Evolutionary conservation across 495 filamentous ascomycete genomes (phyloP).

Genomic region (Penicillium samsonianum): DNA sequence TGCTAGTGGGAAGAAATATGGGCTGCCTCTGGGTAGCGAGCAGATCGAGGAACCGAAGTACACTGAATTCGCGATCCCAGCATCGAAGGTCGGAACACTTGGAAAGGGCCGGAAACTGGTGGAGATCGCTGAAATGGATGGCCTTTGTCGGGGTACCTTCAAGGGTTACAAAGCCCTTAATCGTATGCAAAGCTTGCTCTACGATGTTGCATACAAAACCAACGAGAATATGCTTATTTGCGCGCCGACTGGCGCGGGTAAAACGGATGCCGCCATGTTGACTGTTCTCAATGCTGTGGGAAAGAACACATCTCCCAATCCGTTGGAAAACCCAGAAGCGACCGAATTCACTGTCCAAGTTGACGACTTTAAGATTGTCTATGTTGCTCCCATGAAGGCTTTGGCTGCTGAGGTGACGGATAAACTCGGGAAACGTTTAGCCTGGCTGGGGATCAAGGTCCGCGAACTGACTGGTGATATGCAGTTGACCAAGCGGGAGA

Average conservation of each 20-base stretch:
- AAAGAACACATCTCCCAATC: conserved; percentile 80
- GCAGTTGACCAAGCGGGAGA: conserved; percentile 97
- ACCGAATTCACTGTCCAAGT: conserved; percentile 74
- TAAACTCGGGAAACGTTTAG: conserved; percentile 90
- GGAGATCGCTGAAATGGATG: conserved; percentile 79
- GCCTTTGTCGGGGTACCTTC: conserved; percentile 87
- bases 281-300: conserved; percentile 86
- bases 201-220: conserved; percentile 92
- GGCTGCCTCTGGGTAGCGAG: conserved; percentile 65
- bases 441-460: conserved; percentile 86
- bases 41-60: conserved; percentile 68
- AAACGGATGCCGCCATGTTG: conserved; percentile 98
- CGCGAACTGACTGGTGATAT: conserved; percentile 96
- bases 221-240: conserved; percentile 99
- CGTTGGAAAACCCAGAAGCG: conserved; percentile 68
- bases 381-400: conserved; percentile 71
- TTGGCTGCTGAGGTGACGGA: conserved; percentile 93
- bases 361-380: conserved; percentile 78
- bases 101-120: conserved; percentile 71
- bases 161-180: conserved; percentile 91
- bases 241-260: conserved; percentile 96
- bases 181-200: conserved; percentile 96
- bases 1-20: conserved; percentile 73
- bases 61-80: conserved; percentile 85
- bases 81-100: conserved; percentile 73